Evolutionary conservation across 1,139 yeast species (phyloP).

Genomic region (Fermentozyma sake): DNA sequence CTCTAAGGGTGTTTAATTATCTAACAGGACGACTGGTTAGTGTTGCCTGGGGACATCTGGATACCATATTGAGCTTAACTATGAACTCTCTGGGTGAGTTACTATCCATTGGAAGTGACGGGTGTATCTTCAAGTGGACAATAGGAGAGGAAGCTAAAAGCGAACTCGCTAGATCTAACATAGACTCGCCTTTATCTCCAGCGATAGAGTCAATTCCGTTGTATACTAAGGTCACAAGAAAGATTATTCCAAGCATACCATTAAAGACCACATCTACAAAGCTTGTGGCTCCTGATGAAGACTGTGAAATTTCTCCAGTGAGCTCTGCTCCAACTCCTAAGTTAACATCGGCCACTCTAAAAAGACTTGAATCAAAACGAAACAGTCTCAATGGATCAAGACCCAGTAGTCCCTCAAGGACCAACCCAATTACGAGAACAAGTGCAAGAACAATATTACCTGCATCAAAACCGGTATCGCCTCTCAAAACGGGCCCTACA

Average conservation of each 20-base stretch:
- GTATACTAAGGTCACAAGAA: conserved; percentile 29
- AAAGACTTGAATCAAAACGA: conserved; percentile 24
- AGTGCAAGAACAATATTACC: background rate
- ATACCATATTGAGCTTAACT: conserved; percentile 42
- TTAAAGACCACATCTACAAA: too few species aligned
- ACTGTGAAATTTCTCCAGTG: too few species aligned
- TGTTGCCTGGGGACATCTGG: conserved; percentile 66
- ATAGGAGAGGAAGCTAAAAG: conserved; percentile 2
- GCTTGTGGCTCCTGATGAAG: too few species aligned
- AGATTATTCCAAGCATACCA: conserved; percentile 27
- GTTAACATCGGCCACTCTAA: conserved; percentile 27
- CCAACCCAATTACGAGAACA: conserved; percentile 4
- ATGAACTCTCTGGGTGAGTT: conserved; percentile 20
- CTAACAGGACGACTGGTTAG: conserved; percentile 42
- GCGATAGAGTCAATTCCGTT: conserved; percentile 12
- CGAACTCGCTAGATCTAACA: too few species aligned
- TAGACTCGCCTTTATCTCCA: too few species aligned
- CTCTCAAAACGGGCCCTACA: too few species aligned
- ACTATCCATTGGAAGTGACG: conserved; percentile 45
- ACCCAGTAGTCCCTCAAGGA: background rate
- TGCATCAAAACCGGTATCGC: conserved; percentile 1
- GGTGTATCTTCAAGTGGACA: conserved; percentile 50
- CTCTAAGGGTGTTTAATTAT: conserved; percentile 48
- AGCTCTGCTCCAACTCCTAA: conserved; percentile 15
- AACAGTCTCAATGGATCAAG: too few species aligned